These are phyloP conservation scores for Cylindricascospora bacillispora DNA, from an alignment of 1,139 yeast species.

Conservation along the genomic window DNA sequence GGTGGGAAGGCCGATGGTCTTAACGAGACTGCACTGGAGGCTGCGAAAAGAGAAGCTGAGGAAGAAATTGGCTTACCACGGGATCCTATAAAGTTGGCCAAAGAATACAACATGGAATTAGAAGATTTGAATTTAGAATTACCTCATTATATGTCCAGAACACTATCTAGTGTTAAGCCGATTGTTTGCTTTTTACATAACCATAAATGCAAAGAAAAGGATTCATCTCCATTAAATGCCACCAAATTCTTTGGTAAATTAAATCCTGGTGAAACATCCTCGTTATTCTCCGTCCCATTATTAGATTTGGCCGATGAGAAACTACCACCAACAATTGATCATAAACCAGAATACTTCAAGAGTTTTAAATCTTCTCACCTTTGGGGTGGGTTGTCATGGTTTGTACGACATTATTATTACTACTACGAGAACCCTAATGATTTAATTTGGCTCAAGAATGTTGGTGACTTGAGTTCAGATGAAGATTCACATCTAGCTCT, in stretches of 20 bases:
- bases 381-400: constrained; percentile 69
- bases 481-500: constrained; percentile 27
- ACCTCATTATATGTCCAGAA: constrained; percentile 69
- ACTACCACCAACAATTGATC: constrained; percentile 5
- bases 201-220: constrained; percentile 26
- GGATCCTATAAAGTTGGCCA: constrained; percentile 33
- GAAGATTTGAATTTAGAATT: constrained; percentile 25
- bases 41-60: constrained; percentile 68
- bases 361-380: constrained; percentile 23
- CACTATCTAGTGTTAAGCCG: constrained; percentile 73
- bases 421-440: constrained; percentile 44
- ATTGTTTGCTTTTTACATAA: constrained; percentile 52
- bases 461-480: constrained; percentile 46
- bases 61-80: constrained; percentile 74
- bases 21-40: constrained; percentile 53
- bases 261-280: constrained; percentile 63
- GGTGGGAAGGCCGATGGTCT: constrained; percentile 74
- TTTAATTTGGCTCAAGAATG: constrained; percentile 48
- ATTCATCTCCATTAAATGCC: constrained; percentile 15
- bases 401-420: constrained; percentile 46
- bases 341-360: constrained; percentile 26
- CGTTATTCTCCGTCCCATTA: constrained; percentile 57
- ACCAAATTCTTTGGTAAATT: constrained; percentile 25
- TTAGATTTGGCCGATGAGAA: constrained; percentile 35
- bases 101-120: constrained; percentile 38